Evolutionary conservation across 345 rosid species (phyloP), one percentile per base, ranked within the genome.

Genomic region (Bruguiera gymnorhiza): DNA sequence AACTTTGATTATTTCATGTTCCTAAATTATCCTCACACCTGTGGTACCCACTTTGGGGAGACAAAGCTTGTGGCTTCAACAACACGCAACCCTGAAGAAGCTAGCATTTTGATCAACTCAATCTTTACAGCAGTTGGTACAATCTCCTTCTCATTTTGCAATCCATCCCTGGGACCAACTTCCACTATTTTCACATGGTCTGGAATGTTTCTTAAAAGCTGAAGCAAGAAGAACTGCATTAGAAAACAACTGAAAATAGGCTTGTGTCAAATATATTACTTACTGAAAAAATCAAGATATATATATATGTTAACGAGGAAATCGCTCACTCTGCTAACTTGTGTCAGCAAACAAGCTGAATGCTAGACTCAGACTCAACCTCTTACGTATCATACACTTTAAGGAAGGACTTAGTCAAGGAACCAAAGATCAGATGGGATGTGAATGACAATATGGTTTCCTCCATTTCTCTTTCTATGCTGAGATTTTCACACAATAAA

Each of bases 1-100:
- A 56, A 56, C 50, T 43, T 13, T 43, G 54, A 63, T 61, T 74
- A 27, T 15, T 24, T 16, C 16, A 1, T 10, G 31, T 24, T 56
- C 6, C 31, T 34, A 7, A 24, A 56, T 10, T 56, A 56, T 56
- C 60, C 29, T 56, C 26, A 56, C 60, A 85, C 95, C 89, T 86
- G 96, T 13, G 96, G 92, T 74, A 89, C 96, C 96, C 92, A 89
- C 79, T 86, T 89, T 1, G 96, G 96, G 0, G 96, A 89, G 36
- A 89, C 96, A 81, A 89, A 89, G 76, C 96, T 89, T 60, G 96
- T 89, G 67, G 96, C 92, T 73, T 89, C 96, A 46, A 87, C 92
- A 52, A 89, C 92, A 60, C 85, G 60, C 77, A 87, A 78, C 21
- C 96, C 89, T 24, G 60, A 56, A 15, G 82, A 84, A 54, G 89